Percentiles rank a stretch among this genome's conserved stretches.
Evolutionary conservation across 2,329 filamentous ascomycete genomes (phyloP).

Genomic region (Trichoderma afroharzianum): DNA sequence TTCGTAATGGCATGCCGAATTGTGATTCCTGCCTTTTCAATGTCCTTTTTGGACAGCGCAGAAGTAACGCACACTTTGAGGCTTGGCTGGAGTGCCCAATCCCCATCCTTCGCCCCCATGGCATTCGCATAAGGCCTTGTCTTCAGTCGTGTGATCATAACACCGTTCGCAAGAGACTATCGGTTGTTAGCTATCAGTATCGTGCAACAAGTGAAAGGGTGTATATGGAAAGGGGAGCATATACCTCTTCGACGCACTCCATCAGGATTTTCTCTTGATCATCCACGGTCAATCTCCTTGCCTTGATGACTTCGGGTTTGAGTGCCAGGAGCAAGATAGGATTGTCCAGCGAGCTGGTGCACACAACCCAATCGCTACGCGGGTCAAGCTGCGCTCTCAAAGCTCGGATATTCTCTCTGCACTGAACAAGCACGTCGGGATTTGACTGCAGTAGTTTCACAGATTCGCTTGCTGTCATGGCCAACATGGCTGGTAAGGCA

Average conservation of each 20-base stretch:
- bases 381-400: conserved; percentile 88
- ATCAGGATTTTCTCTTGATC: conserved; percentile 84
- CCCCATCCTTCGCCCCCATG: conserved; percentile 64
- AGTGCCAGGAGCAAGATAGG: conserved; percentile 80
- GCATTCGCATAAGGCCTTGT: conserved; percentile 63
- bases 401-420: conserved; percentile 80
- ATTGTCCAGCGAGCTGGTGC: conserved; percentile 78
- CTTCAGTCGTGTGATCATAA: conserved; percentile 85
- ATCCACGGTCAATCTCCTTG: conserved; percentile 62
- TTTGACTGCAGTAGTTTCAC: conserved; percentile 81
- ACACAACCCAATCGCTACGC: conserved; percentile 86
- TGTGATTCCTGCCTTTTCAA: conserved; percentile 84
- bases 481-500: conserved; percentile 86
- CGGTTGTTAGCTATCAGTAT: background rate
- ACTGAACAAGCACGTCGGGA: conserved; percentile 72
- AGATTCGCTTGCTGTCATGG: conserved; percentile 93
- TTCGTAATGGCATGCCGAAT: conserved; percentile 94
- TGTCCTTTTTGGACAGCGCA: conserved; percentile 87
- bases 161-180: conserved; percentile 78
- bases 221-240: conserved; percentile 25
- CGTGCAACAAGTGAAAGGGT: background rate
- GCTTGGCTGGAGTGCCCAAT: conserved; percentile 70
- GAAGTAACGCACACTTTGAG: conserved; percentile 89
- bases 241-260: conserved; percentile 94
- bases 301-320: conserved; percentile 75